Percentiles rank a stretch among this genome's conserved stretches.
Conservation (phyloP, 495 filamentous ascomycete species). For the Trypethelium eluteriae region DNA sequence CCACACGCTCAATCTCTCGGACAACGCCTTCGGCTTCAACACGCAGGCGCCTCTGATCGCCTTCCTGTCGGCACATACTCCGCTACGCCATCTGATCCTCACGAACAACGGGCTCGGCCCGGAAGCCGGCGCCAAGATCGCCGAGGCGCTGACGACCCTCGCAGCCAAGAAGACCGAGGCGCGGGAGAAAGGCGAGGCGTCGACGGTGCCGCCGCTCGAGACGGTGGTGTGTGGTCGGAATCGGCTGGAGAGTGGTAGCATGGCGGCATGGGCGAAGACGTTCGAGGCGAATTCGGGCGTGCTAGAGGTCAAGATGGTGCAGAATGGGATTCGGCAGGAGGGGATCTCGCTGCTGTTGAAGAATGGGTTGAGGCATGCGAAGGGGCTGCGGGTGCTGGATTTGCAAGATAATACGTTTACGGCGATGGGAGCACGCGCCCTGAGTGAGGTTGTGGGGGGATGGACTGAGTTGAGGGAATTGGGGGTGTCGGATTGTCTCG, state of each 20-base stretch:
- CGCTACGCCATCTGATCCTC: slow-evolving; percentile 82
- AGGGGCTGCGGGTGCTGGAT: slow-evolving; percentile 64
- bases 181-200: slow-evolving; percentile 52
- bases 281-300: slow-evolving; percentile 71
- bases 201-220: slow-evolving; percentile 70
- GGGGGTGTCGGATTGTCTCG: slow-evolving; percentile 80
- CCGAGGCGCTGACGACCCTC: slow-evolving; percentile 66
- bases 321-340: slow-evolving; percentile 94
- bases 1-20: slow-evolving; percentile 87
- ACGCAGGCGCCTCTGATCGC: slow-evolving; percentile 51
- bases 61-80: slow-evolving; percentile 77
- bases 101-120: slow-evolving; percentile 99
- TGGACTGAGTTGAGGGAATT: slow-evolving; percentile 77
- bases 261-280: slow-evolving; percentile 86
- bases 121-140: slow-evolving; percentile 75
- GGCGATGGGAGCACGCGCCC: slow-evolving; percentile 62
- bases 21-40: slow-evolving; percentile 96
- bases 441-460: slow-evolving; percentile 61
- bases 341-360: slow-evolving; percentile 71
- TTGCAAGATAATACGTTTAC: slow-evolving; percentile 98
- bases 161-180: slow-evolving; percentile 75
- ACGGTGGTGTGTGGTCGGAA: slow-evolving; percentile 95
- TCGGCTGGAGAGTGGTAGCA: slow-evolving; percentile 86
- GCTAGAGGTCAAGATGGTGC: slow-evolving; percentile 89
- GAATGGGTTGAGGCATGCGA: slow-evolving; percentile 63